These are phyloP conservation scores for Omphalotus olearius DNA, from an alignment of 1,284 basidiomycete species.

Conservation along the genomic window DNA sequence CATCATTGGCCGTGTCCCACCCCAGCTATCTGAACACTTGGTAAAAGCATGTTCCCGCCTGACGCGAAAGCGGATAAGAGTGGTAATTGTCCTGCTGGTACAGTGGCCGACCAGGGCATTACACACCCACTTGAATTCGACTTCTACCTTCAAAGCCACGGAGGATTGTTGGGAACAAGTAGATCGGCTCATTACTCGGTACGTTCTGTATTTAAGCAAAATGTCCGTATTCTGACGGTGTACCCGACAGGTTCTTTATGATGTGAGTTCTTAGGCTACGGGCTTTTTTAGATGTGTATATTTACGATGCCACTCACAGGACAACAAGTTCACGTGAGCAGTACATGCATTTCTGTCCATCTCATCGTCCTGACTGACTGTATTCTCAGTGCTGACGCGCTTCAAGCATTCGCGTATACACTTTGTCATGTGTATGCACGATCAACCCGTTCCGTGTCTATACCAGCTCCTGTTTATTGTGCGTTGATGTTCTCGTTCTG, in stretches of 20 bases:
- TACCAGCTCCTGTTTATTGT: constrained; percentile 84
- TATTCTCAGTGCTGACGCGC: constrained; percentile 40
- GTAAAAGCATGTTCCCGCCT: background rate
- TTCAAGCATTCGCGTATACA: constrained; percentile 70
- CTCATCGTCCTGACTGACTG: constrained; percentile 11
- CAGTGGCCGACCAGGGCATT: constrained; percentile 69
- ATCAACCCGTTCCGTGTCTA: constrained; percentile 79
- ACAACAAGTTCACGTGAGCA: no score
- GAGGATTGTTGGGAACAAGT: constrained; percentile 63
- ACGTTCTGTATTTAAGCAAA: constrained; percentile 5
- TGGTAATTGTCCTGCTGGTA: constrained; percentile 74
- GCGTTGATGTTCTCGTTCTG: constrained; percentile 43
- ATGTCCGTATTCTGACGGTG: background rate
- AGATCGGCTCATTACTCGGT: constrained; percentile 65
- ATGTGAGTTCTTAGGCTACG: no score
- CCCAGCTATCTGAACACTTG: no score
- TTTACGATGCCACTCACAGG: background rate
- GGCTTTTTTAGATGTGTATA: no score
- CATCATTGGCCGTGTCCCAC: background rate
- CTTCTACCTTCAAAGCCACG: constrained; percentile 74
- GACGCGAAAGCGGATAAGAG: constrained; percentile 50
- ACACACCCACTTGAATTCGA: constrained; percentile 75
- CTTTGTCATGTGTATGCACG: constrained; percentile 81
- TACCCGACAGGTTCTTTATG: constrained; percentile 23
- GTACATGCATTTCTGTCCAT: no score